Evolutionary conservation across 352 stramenopile genomes (phyloP).

Genomic region (Phytophthora idaei): DNA sequence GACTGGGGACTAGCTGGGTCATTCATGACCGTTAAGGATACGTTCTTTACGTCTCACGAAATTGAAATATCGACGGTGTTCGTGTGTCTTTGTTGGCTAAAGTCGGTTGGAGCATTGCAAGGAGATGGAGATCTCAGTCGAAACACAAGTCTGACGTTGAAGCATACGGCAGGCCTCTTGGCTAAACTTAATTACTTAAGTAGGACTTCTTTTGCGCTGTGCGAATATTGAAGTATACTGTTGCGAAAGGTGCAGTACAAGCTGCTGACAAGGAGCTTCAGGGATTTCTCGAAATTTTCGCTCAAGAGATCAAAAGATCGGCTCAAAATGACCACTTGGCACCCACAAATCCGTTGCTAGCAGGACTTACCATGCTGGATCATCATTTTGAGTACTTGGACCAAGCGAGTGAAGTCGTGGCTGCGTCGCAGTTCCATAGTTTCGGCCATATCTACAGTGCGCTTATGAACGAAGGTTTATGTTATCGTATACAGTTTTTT

Average conservation of each 20-base stretch:
- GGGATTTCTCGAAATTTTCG: neutral
- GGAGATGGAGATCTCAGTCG: constrained; percentile 23
- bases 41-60: neutral
- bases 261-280: neutral
- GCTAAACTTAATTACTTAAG: constrained; percentile 12
- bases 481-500: no score
- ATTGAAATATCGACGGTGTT: constrained; percentile 20
- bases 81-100: constrained; percentile 38
- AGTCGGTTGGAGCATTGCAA: constrained; percentile 34
- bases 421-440: no score
- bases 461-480: no score
- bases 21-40: neutral
- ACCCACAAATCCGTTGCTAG: constrained; percentile 31
- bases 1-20: neutral
- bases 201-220: no score
- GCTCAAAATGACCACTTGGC: neutral
- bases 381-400: constrained; percentile 35
- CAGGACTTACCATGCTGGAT: constrained; percentile 36
- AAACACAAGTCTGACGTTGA: constrained; percentile 25
- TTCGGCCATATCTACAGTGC: no score
- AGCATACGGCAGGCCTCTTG: constrained; percentile 22
- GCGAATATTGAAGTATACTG: neutral
- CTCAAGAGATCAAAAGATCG: neutral
- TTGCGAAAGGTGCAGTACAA: constrained; percentile 26
- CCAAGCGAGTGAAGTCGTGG: constrained; percentile 18